Evolutionary conservation across 768 basidiomycete species (phyloP).

Genomic region (Boletus tylopilopsis): DNA sequence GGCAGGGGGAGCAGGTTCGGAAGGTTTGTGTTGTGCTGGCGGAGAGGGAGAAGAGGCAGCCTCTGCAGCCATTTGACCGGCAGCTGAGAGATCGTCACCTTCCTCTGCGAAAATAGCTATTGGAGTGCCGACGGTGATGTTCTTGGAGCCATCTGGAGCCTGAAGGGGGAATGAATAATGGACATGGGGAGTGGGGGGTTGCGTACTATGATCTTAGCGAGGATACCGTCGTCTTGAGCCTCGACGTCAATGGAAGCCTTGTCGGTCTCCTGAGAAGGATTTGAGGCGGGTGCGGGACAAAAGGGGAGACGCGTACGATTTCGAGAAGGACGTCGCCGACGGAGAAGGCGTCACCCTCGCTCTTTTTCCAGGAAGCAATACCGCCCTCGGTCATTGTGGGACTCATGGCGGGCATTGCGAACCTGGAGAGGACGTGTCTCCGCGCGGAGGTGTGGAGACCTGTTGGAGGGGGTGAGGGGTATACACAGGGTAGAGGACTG

Average conservation of each 20-base stretch:
- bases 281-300: constrained; percentile 4
- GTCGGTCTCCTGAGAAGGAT: constrained; percentile 83
- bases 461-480: constrained; percentile 29
- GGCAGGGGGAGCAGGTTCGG: constrained; percentile 42
- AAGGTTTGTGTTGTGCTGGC: constrained; percentile 33
- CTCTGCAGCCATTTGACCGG: constrained; percentile 66
- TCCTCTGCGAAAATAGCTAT: constrained; percentile 94
- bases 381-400: constrained; percentile 99
- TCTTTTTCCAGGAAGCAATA: constrained; percentile 96
- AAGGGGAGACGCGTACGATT: constrained; percentile 56
- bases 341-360: constrained; percentile 87
- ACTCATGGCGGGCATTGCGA: constrained; percentile 98
- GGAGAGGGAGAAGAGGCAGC: constrained; percentile 41
- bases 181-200: constrained; percentile 1
- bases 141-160: constrained; percentile 84
- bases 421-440: constrained; percentile 76
- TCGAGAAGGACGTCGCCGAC: constrained; percentile 94
- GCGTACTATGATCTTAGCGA: constrained; percentile 94
- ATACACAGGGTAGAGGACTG: background rate
- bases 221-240: constrained; percentile 94
- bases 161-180: constrained; percentile 28
- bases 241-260: constrained; percentile 99
- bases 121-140: constrained; percentile 77
- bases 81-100: constrained; percentile 89
- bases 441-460: constrained; percentile 82